phyloP scores from a whole-genome alignment of 2,329 filamentous ascomycete genomes.

The Polytolypa hystricis region DNA sequence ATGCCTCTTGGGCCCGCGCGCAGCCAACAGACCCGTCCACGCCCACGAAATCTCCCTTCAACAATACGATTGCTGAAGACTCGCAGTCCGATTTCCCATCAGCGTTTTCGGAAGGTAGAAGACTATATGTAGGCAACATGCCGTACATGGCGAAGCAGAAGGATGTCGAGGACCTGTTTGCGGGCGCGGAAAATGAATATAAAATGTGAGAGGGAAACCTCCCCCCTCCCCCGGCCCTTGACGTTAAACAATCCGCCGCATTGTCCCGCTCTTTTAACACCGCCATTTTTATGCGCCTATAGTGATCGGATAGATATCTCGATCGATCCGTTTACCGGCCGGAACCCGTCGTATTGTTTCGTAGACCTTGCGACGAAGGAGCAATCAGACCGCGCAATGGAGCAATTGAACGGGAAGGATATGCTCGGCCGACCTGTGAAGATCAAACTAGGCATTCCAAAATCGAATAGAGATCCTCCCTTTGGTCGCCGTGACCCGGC shows the following conservation, averaged over 20 bases:
- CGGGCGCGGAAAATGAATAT: conserved; percentile 22
- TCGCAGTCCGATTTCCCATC: conserved; percentile 21
- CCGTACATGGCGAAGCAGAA: conserved; percentile 42
- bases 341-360: conserved; percentile 67
- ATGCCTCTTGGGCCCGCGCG: not conserved
- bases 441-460: conserved; percentile 55
- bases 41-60: conserved; percentile 21
- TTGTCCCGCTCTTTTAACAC: conserved; percentile 1
- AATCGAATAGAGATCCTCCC: conserved; percentile 26
- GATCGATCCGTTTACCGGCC: conserved; percentile 54
- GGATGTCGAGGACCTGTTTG: conserved; percentile 41
- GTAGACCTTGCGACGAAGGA: conserved; percentile 52
- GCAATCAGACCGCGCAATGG: conserved; percentile 47
- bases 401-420: conserved; percentile 42
- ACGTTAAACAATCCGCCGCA: too few relatives aligned
- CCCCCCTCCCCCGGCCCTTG: too few relatives aligned
- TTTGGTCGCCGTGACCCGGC: conserved; percentile 8
- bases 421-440: conserved; percentile 51
- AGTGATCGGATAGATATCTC: conserved; percentile 55
- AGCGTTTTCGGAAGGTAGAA: conserved; percentile 31
- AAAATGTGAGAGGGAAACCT: conserved; percentile 18
- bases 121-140: conserved; percentile 46
- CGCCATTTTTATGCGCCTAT: conserved; percentile 13
- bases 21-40: conserved; percentile 2
- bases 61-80: not conserved